These are phyloP conservation scores for Achlya hypogyna DNA, from an alignment of 352 stramenopile genomes.

Conservation along the genomic window DNA sequence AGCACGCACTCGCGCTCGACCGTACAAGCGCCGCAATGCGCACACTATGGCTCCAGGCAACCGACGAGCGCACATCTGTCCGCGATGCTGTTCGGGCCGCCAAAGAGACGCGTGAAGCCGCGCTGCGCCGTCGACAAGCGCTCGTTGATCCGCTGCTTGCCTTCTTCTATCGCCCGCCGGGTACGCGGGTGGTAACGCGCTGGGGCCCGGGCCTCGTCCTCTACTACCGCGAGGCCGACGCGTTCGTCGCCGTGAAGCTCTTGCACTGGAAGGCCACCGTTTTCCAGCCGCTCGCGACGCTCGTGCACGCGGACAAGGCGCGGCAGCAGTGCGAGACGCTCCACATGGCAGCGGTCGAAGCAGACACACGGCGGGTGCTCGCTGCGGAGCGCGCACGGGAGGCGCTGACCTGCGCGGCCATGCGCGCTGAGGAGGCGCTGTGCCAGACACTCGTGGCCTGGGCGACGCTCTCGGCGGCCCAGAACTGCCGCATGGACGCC, in stretches of 20 bases:
- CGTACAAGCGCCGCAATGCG: slow-evolving; percentile 51
- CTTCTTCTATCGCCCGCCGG: slow-evolving; percentile 34
- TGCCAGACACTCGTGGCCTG: slow-evolving; percentile 8
- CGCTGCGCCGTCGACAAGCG: slow-evolving; percentile 19
- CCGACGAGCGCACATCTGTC: slow-evolving; percentile 24
- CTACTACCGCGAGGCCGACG: slow-evolving; percentile 46
- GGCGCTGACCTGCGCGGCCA: neutral
- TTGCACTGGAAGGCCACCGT: slow-evolving; percentile 45
- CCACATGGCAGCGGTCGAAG: slow-evolving; percentile 28
- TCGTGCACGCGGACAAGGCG: slow-evolving; percentile 35
- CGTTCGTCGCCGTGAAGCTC: slow-evolving; percentile 35
- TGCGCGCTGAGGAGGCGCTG: slow-evolving; percentile 5
- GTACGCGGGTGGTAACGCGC: slow-evolving; percentile 29
- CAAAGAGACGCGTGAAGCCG: slow-evolving; percentile 22
- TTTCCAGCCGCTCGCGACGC: slow-evolving; percentile 34
- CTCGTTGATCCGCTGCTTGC: slow-evolving; percentile 27
- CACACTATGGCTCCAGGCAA: slow-evolving; percentile 30
- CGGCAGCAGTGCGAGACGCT: slow-evolving; percentile 37
- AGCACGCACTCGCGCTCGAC: slow-evolving; percentile 51
- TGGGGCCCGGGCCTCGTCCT: slow-evolving; percentile 40
- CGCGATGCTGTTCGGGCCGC: slow-evolving; percentile 18
- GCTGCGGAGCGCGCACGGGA: neutral
- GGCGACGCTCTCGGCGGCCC: neutral
- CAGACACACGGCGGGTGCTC: neutral
- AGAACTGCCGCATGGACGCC: neutral